A percentile compares a stretch with the other conserved stretches of the same genome.
phyloP scores from a whole-genome alignment of 1,139 yeast species.

The Entelexis sorbosivorans region DNA sequence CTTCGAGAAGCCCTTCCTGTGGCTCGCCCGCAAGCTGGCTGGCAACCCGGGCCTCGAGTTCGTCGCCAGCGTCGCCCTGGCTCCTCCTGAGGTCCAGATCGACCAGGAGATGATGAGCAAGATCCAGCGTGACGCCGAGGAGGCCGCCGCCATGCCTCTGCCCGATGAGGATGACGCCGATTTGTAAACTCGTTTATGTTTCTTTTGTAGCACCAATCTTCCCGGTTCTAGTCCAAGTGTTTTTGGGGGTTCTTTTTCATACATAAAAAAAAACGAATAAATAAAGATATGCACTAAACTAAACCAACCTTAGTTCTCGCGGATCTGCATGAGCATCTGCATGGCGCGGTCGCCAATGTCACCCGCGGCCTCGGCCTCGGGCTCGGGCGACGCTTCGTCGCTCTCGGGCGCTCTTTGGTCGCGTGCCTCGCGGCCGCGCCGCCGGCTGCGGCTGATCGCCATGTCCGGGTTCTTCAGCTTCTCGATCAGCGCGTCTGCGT shows the following conservation, averaged over 20 bases:
- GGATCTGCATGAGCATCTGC: neutral
- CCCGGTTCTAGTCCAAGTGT: neutral
- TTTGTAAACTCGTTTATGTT: constrained; percentile 43
- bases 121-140: constrained; percentile 99
- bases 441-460: constrained; percentile 10
- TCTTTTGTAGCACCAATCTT: neutral
- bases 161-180: constrained; percentile 99
- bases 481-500: constrained; percentile 24
- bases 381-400: constrained; percentile 5
- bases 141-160: constrained; percentile 97
- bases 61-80: constrained; percentile 98
- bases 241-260: neutral
- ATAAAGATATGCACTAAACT: constrained; percentile 7
- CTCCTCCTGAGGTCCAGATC: constrained; percentile 98
- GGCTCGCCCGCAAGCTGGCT: constrained; percentile 98
- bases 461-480: constrained; percentile 21
- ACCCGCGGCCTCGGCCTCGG: constrained; percentile 27
- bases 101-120: constrained; percentile 93
- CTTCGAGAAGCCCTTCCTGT: constrained; percentile 98
- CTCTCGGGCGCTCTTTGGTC: neutral
- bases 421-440: constrained; percentile 19
- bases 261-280: constrained; percentile 2
- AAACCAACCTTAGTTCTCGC: too few species aligned
- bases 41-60: constrained; percentile 98
- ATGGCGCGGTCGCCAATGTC: constrained; percentile 65